Percentiles rank a stretch among this genome's conserved stretches.
phyloP scores from a whole-genome alignment of 352 stramenopile species.

The Lagenidium giganteum region DNA sequence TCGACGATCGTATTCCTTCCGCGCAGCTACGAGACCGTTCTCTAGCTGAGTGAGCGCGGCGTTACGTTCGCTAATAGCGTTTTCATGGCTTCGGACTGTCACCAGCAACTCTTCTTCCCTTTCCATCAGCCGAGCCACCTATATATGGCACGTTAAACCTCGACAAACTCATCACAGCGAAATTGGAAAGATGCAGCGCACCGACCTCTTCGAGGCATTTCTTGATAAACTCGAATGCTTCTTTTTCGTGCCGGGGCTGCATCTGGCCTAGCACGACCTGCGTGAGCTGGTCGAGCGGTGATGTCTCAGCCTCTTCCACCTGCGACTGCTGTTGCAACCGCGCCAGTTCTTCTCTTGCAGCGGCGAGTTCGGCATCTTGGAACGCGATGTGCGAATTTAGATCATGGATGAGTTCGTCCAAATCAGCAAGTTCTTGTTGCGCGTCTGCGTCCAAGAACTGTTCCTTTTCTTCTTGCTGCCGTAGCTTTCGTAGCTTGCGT shows the following conservation, averaged over 20 bases:
- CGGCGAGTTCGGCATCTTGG: constrained; percentile 61
- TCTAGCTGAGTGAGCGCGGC: constrained; percentile 50
- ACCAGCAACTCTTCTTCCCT: constrained; percentile 32
- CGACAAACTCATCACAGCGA: too few relatives aligned
- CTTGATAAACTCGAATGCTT: constrained; percentile 22
- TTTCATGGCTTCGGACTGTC: constrained; percentile 30
- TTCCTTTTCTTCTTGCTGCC: constrained; percentile 36
- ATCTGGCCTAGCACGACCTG: constrained; percentile 27
- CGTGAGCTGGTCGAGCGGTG: constrained; percentile 35
- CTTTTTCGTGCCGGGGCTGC: background rate
- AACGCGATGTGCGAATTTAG: constrained; percentile 79
- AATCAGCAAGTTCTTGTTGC: constrained; percentile 61
- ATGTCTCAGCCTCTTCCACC: constrained; percentile 31
- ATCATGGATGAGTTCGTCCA: constrained; percentile 76
- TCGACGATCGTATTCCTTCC: constrained; percentile 67
- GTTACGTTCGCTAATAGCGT: constrained; percentile 43
- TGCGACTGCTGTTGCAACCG: constrained; percentile 37
- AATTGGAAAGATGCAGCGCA: too few relatives aligned
- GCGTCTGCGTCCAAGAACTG: constrained; percentile 56
- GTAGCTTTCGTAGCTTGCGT: constrained; percentile 45
- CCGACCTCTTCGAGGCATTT: constrained; percentile 56
- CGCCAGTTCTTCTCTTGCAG: constrained; percentile 46
- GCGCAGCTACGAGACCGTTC: constrained; percentile 44
- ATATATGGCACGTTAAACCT: too few relatives aligned
- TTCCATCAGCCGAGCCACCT: constrained; percentile 36